Evolutionary conservation across 495 filamentous ascomycete genomes (phyloP).

Genomic region (Lepraria neglecta): DNA sequence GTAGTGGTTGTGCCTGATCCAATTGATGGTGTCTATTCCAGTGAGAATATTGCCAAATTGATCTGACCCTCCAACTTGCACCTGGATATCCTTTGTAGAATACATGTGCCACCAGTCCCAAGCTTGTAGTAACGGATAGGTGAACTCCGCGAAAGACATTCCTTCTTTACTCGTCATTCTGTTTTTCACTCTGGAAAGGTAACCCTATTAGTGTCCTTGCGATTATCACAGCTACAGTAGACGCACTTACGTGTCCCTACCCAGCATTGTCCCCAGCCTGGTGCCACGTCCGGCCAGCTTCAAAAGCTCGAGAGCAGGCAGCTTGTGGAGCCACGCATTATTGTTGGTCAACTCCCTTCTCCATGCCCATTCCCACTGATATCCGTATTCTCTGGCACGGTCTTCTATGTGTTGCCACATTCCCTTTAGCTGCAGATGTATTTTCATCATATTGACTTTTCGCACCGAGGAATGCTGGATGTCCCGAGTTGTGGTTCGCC

Average conservation of each 20-base stretch:
- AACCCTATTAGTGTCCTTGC: background rate
- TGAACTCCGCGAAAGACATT: constrained; percentile 90
- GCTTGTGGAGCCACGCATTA: constrained; percentile 66
- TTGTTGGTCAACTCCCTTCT: constrained; percentile 67
- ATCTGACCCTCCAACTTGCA: constrained; percentile 91
- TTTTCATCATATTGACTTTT: constrained; percentile 63
- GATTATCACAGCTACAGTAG: background rate
- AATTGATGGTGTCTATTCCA: constrained; percentile 77
- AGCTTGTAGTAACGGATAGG: constrained; percentile 88
- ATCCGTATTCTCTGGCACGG: constrained; percentile 56
- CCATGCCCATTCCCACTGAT: constrained; percentile 55
- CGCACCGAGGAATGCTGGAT: constrained; percentile 47
- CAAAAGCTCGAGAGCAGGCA: constrained; percentile 65
- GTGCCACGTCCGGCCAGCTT: constrained; percentile 62
- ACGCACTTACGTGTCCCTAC: constrained; percentile 72
- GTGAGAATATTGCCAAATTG: constrained; percentile 95
- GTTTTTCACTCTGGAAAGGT: constrained; percentile 62
- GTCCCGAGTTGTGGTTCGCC: constrained; percentile 61
- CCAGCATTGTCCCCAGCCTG: constrained; percentile 78
- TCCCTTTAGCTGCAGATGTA: constrained; percentile 73
- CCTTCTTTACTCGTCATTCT: constrained; percentile 75
- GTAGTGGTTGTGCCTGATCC: constrained; percentile 52
- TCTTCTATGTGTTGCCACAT: constrained; percentile 66
- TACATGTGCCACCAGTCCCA: constrained; percentile 95
- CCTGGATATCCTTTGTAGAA: constrained; percentile 52